phyloP scores from a whole-genome alignment of 2,329 filamentous ascomycete species.

The Leptoxyphium fumago region DNA sequence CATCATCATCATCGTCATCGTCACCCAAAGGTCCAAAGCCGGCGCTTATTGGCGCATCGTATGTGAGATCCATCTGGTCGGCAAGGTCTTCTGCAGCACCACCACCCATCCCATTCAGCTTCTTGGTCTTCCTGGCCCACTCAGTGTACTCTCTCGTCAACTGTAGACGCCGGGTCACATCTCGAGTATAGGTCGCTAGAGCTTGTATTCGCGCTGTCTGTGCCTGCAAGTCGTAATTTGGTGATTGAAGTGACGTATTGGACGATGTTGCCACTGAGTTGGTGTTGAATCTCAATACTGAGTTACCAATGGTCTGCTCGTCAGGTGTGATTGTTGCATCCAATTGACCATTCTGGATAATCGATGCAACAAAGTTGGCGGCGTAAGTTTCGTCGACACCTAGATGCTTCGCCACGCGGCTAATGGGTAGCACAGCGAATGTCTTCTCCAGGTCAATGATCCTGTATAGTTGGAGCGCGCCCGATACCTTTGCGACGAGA shows the following conservation, averaged over 20 bases:
- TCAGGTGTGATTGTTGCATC: constrained; percentile 35
- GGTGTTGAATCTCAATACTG: constrained; percentile 41
- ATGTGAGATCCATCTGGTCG: constrained; percentile 22
- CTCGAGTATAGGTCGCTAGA: constrained; percentile 37
- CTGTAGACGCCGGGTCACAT: constrained; percentile 40
- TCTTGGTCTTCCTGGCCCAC: constrained; percentile 33
- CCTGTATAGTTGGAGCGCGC: constrained; percentile 60
- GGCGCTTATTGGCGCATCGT: constrained; percentile 10
- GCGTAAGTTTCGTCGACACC: constrained; percentile 36
- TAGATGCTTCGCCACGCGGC: constrained; percentile 37
- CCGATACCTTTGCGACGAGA: constrained; percentile 54
- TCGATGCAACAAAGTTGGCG: constrained; percentile 36
- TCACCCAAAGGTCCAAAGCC: constrained; percentile 3
- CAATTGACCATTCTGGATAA: constrained; percentile 37
- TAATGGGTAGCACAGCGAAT: constrained; percentile 49
- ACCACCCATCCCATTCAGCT: constrained; percentile 9
- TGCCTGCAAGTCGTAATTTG: constrained; percentile 28
- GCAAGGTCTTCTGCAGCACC: constrained; percentile 20
- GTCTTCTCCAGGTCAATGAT: constrained; percentile 58
- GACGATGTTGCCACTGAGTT: constrained; percentile 2
- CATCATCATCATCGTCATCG: constrained; percentile 11
- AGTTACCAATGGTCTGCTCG: constrained; percentile 18
- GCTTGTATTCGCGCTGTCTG: constrained; percentile 36
- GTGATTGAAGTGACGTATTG: constrained; percentile 13
- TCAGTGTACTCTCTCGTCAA: constrained; percentile 46